phyloP scores from a whole-genome alignment of 176 grass and related monocot species.

The Paspalum vaginatum region DNA sequence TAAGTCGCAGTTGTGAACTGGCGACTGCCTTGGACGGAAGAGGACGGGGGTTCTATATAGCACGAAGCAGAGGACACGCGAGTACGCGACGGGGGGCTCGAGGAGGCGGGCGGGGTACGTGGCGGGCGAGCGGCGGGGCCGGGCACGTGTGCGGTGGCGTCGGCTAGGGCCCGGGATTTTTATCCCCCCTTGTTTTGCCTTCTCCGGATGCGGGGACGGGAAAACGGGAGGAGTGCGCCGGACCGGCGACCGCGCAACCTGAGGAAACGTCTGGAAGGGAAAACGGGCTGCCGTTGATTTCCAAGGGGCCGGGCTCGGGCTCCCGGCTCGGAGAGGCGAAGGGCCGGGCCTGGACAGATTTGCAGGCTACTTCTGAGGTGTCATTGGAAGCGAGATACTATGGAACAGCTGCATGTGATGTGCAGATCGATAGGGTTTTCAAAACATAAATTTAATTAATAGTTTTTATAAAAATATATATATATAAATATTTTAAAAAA shows the following conservation, averaged over 20 bases:
- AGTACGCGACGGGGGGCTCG: constrained; percentile 16
- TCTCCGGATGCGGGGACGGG: constrained; percentile 49
- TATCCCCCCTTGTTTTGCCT: neutral
- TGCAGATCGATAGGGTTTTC: too few species aligned
- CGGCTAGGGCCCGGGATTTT: constrained; percentile 25
- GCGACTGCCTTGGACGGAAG: constrained; percentile 37
- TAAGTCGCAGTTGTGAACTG: constrained; percentile 48
- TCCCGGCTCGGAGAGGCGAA: neutral
- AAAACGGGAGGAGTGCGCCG: constrained; percentile 34
- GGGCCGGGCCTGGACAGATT: neutral
- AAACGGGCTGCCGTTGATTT: neutral
- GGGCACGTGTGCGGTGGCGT: constrained; percentile 34
- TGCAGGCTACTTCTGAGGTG: too few species aligned
- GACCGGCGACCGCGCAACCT: neutral
- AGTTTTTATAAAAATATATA: too few species aligned
- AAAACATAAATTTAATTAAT: too few species aligned
- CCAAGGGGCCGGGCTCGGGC: neutral
- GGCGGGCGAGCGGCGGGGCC: constrained; percentile 1
- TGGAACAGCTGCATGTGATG: too few species aligned
- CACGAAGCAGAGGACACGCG: neutral
- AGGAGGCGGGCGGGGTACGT: constrained; percentile 15
- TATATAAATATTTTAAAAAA: too few species aligned
- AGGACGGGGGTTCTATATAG: constrained; percentile 39
- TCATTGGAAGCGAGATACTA: too few species aligned
- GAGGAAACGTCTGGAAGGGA: constrained; percentile 33